Evolutionary conservation across 1,284 basidiomycete genomes (phyloP), one percentile per base, ranked within the genome.

Genomic region (Boletus semigastroideus): DNA sequence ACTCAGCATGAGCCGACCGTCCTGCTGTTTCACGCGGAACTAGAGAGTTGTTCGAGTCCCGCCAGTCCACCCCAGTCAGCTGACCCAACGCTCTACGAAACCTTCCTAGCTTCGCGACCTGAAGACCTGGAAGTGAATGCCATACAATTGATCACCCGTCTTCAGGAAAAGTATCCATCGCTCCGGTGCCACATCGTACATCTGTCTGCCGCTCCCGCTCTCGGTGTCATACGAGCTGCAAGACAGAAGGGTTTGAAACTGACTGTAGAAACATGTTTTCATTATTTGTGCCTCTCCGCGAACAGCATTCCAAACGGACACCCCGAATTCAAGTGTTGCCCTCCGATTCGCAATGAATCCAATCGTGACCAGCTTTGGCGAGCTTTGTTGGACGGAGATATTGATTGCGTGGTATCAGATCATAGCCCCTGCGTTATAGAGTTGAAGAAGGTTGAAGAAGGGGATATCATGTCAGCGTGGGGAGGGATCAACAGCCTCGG

Each of bases 221-320:
- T 98, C 14, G 90, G 87, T 1, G 61, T 83, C 36, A 84, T 97
- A 54, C 79, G 82, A 41, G 75, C 79, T 40, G 92, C 92, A 3
- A 84, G 79, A 58, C 67, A 74, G 10, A 72, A 78, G 4, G 84
- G 85, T 1, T 68, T 85, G 27, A 84, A 84, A 37, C 73, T 95
- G 48, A 92, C 92, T 0, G 90, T 93, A 51, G 94, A 97, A 74
- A 97, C 94, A 1, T 96, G 93, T 72, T 95, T 94, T 73, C 94
- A 97, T 72, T 97, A 97, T 73, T 82, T 96, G 34, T 84, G 83
- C 59, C 78, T 92, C 17, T 74, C 82, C 27, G 76, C 86, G 0
- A 75, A 79, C 54, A 68, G 79, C 50, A 82, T 90, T 46, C 92
- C 90, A 6, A 70, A 78, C 53, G 87, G 88, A 3, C 80, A 72